Percentiles rank a stretch among this genome's conserved stretches.
Evolutionary conservation across 225 moss, liverwort and hornwort species (phyloP).

Genomic region (Marchantia paleacea): DNA sequence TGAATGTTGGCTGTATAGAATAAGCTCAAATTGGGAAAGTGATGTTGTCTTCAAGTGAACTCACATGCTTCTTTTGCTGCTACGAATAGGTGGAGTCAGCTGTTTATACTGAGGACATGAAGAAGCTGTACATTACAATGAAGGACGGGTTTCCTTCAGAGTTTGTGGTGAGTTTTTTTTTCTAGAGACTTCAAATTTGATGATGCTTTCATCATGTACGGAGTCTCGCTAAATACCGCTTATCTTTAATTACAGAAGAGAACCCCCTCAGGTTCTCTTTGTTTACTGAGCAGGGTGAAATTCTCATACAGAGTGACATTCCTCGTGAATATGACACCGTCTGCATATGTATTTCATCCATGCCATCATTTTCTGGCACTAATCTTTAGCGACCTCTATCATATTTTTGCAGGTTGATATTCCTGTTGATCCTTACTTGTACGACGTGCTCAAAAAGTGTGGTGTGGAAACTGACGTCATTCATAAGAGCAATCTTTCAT

Average conservation of each 20-base stretch:
- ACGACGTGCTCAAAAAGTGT: constrained; percentile 55
- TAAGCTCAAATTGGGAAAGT: not conserved
- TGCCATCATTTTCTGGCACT: not conserved
- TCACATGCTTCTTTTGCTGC: not conserved
- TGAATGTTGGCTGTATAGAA: not conserved
- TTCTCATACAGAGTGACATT: not conserved
- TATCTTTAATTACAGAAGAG: not conserved
- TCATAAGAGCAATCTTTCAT: constrained; percentile 57
- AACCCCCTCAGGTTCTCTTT: not conserved
- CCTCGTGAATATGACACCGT: not conserved
- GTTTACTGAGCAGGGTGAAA: not conserved
- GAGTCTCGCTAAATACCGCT: not conserved
- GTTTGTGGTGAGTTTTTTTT: constrained; percentile 63
- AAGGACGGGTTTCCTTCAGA: constrained; percentile 93
- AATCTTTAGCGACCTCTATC: not conserved
- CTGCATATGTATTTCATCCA: not conserved
- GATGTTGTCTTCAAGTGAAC: not conserved
- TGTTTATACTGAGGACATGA: constrained; percentile 87
- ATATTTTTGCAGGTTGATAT: constrained; percentile 64
- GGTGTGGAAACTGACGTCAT: constrained; percentile 81
- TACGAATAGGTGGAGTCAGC: constrained; percentile 67
- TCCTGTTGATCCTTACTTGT: constrained; percentile 87
- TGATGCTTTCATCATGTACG: not conserved
- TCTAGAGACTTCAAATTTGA: not conserved
- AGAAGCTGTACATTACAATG: constrained; percentile 79